These are phyloP conservation scores for Hymenoscyphus scutula DNA, from an alignment of 2,329 filamentous ascomycete species.

Conservation along the genomic window DNA sequence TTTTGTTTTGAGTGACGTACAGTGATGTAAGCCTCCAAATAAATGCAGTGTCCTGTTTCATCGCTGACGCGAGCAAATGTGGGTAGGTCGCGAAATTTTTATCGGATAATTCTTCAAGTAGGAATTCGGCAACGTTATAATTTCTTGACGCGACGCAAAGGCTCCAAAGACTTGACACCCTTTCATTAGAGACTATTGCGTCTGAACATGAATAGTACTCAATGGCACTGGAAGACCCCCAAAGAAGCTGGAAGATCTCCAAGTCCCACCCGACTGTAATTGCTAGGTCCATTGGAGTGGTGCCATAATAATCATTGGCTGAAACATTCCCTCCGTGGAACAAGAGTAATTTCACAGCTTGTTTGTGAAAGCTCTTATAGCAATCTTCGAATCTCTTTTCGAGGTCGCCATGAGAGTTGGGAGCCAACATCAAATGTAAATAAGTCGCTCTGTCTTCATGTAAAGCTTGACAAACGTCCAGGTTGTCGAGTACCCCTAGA, in stretches of 20 bases:
- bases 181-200: background rate
- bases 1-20: background rate
- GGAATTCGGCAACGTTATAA: background rate
- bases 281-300: background rate
- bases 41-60: background rate
- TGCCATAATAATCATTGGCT: background rate
- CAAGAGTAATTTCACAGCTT: background rate
- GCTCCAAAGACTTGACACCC: background rate
- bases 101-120: background rate
- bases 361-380: background rate
- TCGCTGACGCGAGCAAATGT: background rate
- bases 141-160: background rate
- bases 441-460: background rate
- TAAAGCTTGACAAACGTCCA: background rate
- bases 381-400: too few species aligned
- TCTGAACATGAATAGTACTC: background rate
- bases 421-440: background rate
- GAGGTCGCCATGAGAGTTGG: too few species aligned
- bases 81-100: background rate
- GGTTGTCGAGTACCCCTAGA: background rate
- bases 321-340: background rate
- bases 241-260: background rate
- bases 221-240: background rate
- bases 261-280: background rate
- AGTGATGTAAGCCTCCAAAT: background rate